phyloP scores from a whole-genome alignment of 2,329 filamentous ascomycete genomes.

The Hymenoscyphus fructigenus region DNA sequence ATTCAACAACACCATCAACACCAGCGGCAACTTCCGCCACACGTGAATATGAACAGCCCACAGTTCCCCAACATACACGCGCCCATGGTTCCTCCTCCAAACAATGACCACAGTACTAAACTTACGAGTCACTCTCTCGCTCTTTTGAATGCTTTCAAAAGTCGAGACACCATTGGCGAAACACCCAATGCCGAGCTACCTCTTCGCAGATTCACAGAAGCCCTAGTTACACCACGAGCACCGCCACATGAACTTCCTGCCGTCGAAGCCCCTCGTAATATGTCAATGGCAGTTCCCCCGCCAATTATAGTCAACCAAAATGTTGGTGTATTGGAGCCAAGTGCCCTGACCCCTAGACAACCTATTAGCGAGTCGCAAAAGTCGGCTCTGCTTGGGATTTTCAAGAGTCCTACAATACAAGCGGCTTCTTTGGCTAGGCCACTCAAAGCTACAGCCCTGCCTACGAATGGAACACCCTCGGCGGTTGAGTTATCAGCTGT shows the following conservation, averaged over 20 bases:
- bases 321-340: slow-evolving; percentile 15
- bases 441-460: slow-evolving; percentile 25
- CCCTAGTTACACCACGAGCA: slow-evolving; percentile 8
- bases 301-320: slow-evolving; percentile 13
- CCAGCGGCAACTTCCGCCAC: slow-evolving; percentile 12
- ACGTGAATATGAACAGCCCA: slow-evolving; percentile 22
- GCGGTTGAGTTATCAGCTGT: slow-evolving; percentile 36
- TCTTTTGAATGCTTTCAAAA: slow-evolving; percentile 47
- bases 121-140: slow-evolving; percentile 46
- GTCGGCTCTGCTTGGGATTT: slow-evolving; percentile 33
- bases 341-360: slow-evolving; percentile 22
- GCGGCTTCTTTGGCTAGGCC: slow-evolving; percentile 17
- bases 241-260: slow-evolving; percentile 34
- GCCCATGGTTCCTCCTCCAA: slow-evolving; percentile 31
- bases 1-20: slow-evolving; percentile 25
- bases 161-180: slow-evolving; percentile 24
- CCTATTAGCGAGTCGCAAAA: slow-evolving; percentile 32
- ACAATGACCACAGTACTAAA: slow-evolving; percentile 29
- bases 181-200: slow-evolving; percentile 19
- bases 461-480: slow-evolving; percentile 30
- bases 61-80: slow-evolving; percentile 32
- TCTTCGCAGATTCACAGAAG: slow-evolving; percentile 20
- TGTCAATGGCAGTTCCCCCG: slow-evolving; percentile 5
- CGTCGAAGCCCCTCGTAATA: slow-evolving; percentile 23
- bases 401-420: slow-evolving; percentile 33